phyloP scores from a whole-genome alignment of 331 rosid species.

The Dryas integrifolia region DNA sequence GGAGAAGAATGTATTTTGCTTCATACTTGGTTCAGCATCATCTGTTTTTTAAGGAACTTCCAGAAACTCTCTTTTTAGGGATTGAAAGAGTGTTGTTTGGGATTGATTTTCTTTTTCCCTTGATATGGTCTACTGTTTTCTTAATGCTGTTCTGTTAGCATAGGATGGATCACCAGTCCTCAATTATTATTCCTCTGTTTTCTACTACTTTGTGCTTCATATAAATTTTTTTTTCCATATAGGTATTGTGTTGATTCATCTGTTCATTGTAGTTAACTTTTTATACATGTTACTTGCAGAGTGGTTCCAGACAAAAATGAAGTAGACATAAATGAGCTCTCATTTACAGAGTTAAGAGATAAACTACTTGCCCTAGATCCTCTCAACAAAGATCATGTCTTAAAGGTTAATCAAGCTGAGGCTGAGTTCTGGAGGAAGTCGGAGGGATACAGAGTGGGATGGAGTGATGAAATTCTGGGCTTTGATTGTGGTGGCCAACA shows the following conservation, averaged over 20 bases:
- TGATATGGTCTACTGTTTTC: not conserved
- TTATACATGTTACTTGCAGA: slow-evolving; percentile 45
- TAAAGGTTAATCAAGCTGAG: slow-evolving; percentile 82
- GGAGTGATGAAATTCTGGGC: slow-evolving; percentile 98
- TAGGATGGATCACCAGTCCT: not conserved
- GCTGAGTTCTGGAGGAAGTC: slow-evolving; percentile 92
- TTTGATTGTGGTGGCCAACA: slow-evolving; percentile 99
- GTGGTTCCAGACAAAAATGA: slow-evolving; percentile 41
- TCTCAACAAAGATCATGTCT: slow-evolving; percentile 69
- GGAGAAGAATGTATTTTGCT: not conserved
- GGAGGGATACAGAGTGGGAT: slow-evolving; percentile 95
- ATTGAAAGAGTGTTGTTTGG: not conserved
- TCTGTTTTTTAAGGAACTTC: not conserved
- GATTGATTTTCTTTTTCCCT: too few species aligned
- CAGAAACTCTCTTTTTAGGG: not conserved
- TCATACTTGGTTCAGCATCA: not conserved
- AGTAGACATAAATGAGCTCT: slow-evolving; percentile 59
- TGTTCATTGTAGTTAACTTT: slow-evolving; percentile 12
- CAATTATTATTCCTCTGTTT: slow-evolving; percentile 11
- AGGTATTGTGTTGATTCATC: slow-evolving; percentile 20
- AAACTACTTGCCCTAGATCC: slow-evolving; percentile 81
- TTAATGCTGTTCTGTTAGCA: not conserved
- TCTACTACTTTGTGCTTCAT: slow-evolving; percentile 17
- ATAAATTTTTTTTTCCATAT: not conserved
- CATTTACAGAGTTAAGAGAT: slow-evolving; percentile 91